Conservation (phyloP, 2,329 filamentous ascomycete genomes). For the Emmonsiellopsis sp. region DNA sequence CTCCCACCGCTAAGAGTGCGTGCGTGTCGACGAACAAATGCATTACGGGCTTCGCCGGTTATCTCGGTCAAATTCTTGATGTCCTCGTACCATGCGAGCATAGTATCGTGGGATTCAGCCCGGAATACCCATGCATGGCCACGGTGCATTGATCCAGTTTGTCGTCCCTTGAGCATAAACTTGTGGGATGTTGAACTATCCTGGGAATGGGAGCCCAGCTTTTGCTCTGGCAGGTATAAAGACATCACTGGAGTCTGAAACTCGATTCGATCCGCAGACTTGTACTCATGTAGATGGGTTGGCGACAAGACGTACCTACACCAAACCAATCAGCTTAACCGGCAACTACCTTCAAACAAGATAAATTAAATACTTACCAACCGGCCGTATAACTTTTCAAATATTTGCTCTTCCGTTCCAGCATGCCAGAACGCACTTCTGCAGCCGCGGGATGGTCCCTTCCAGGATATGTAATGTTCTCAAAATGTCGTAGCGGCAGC, state of each 20-base stretch:
- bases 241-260: constrained; percentile 90
- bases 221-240: constrained; percentile 87
- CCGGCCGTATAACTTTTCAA: constrained; percentile 94
- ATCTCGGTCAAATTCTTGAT: constrained; percentile 85
- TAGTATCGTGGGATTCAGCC: constrained; percentile 71
- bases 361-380: constrained; percentile 53
- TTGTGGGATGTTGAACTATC: constrained; percentile 83
- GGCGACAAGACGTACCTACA: constrained; percentile 87
- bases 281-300: constrained; percentile 97
- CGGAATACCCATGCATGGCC: constrained; percentile 61
- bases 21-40: constrained; percentile 75
- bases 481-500: constrained; percentile 64
- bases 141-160: constrained; percentile 86
- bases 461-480: constrained; percentile 85
- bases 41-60: constrained; percentile 76
- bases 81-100: constrained; percentile 95
- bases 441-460: constrained; percentile 73
- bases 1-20: constrained; percentile 64
- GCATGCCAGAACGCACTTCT: constrained; percentile 80
- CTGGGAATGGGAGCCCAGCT: constrained; percentile 82
- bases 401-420: constrained; percentile 98
- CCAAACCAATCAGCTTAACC: not conserved
- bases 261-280: constrained; percentile 82
- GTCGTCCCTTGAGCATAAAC: constrained; percentile 93
- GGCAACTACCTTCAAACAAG: not conserved